Evolutionary conservation across 2,329 filamentous ascomycete species (phyloP), one percentile per base, ranked within the genome.

Genomic region (Nothophoma quercina): DNA sequence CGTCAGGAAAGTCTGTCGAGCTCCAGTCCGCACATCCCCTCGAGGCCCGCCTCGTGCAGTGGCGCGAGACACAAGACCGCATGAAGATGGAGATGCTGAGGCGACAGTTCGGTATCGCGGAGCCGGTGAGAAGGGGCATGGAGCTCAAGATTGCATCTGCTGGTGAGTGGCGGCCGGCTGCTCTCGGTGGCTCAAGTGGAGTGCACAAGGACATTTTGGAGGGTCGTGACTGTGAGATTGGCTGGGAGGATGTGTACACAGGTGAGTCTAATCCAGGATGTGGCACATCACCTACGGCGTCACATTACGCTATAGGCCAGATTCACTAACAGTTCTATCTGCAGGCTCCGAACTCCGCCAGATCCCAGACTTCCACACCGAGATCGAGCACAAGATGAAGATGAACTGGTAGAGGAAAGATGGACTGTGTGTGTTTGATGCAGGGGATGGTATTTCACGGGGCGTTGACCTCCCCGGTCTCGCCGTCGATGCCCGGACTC

Each of bases 211-310:
- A 98, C 74, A 91, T 99, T 59, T 78, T 99, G 69, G 83, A 83
- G 56, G 93, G 92, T 4, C 81, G 87, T 69, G 95, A 98, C 73
- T 79, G 83, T 22, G 88, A 85, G 67, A 81, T 96, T 64, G 85
- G 83, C 7, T 99, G 95, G 95, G 95, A 99, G 82, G 95, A 98
- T 79, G 86, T 99, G 16, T 98, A 88, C 73, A 85, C 83, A 16
- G 91, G 91, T 78, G 75, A 73, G 76, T 77, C 25, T n/a, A 12
- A 15, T 16, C 29, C 8, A 10, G n/a, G 28, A 12, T 29, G n/a
- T 26, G 33, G 43, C 13, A n/a, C 21, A 15, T 15, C 7, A 6
- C n/a, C 25, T 21, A 15, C 26, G 26, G 26, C n/a, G 13, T 25
- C 16, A 22, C 7, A 1, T 21, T 12, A 2, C 12, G 16, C 15